phyloP scores from a whole-genome alignment of 371 early-diverging fungal species.

The Actinomortierella ambigua region DNA sequence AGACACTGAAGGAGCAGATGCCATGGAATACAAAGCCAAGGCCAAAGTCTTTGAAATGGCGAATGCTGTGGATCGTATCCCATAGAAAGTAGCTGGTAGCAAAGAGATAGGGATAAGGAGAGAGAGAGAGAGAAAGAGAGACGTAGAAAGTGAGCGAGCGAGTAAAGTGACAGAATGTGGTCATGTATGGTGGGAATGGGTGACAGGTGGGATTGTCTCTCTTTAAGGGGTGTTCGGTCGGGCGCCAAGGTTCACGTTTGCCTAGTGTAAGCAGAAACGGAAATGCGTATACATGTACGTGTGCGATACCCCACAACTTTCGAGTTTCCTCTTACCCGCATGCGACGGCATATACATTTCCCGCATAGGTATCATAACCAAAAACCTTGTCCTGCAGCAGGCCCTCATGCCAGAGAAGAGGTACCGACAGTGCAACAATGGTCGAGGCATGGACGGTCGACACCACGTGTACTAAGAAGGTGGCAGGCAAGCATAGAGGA shows the following conservation, averaged over 20 bases:
- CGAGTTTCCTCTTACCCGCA: conserved; percentile 68
- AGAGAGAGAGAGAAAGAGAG: neutral
- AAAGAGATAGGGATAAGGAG: conserved; percentile 6
- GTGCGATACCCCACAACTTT: neutral
- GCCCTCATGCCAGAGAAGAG: conserved; percentile 67
- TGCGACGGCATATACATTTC: conserved; percentile 78
- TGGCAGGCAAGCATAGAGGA: too few relatives aligned
- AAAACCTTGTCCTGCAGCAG: conserved; percentile 73
- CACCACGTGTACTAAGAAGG: conserved; percentile 74
- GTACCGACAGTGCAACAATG: conserved; percentile 63
- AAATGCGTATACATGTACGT: neutral
- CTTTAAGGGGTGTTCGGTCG: neutral
- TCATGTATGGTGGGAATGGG: too few relatives aligned
- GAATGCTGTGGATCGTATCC: conserved; percentile 80
- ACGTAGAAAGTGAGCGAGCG: conserved; percentile 1
- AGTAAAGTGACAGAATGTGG: neutral
- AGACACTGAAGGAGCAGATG: conserved; percentile 77
- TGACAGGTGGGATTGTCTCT: too few relatives aligned
- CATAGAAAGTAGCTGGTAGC: conserved; percentile 86
- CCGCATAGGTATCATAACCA: conserved; percentile 75
- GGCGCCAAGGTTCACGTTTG: neutral
- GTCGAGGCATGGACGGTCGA: conserved; percentile 63
- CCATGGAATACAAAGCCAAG: conserved; percentile 88
- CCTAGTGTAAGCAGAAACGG: neutral
- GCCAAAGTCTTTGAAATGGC: conserved; percentile 72